These are phyloP conservation scores for Wickerhamiella musiphila DNA, from an alignment of 805 yeast genomes.

Conservation along the genomic window DNA sequence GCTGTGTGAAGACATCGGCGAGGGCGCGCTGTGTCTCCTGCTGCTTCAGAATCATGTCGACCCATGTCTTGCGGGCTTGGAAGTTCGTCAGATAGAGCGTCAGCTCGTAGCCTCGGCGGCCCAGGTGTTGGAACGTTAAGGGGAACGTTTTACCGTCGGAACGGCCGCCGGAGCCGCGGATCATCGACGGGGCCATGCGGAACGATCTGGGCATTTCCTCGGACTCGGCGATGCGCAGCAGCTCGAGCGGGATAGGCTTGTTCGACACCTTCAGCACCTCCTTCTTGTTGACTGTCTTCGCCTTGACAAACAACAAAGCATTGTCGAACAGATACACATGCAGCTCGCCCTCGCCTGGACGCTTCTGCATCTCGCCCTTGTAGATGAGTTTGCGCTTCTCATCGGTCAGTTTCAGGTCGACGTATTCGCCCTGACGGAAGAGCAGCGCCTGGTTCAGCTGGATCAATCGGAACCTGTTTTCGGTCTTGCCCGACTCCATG, in stretches of 20 bases:
- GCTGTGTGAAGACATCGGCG: conserved; percentile 64
- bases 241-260: conserved; percentile 68
- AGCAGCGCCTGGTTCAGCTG: conserved; percentile 72
- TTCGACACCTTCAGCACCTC: conserved; percentile 86
- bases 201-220: conserved; percentile 47
- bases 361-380: conserved; percentile 57
- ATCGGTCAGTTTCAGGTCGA: conserved; percentile 68
- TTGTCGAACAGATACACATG: conserved; percentile 82
- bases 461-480: conserved; percentile 79
- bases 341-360: conserved; percentile 62
- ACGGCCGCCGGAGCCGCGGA: conserved; percentile 11
- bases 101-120: conserved; percentile 30
- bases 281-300: conserved; percentile 70
- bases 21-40: conserved; percentile 53
- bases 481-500: conserved; percentile 80
- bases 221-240: conserved; percentile 54
- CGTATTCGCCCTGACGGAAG: conserved; percentile 66
- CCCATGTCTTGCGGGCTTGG: conserved; percentile 56
- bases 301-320: conserved; percentile 67
- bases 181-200: conserved; percentile 16
- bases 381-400: conserved; percentile 66
- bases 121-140: conserved; percentile 32
- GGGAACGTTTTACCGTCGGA: conserved; percentile 24
- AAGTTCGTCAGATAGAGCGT: conserved; percentile 26
- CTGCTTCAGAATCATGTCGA: conserved; percentile 65